Percentiles rank a stretch among this genome's conserved stretches.
Evolutionary conservation across 352 stramenopile genomes (phyloP).

Genomic region (Aphanomyces cochlioides): DNA sequence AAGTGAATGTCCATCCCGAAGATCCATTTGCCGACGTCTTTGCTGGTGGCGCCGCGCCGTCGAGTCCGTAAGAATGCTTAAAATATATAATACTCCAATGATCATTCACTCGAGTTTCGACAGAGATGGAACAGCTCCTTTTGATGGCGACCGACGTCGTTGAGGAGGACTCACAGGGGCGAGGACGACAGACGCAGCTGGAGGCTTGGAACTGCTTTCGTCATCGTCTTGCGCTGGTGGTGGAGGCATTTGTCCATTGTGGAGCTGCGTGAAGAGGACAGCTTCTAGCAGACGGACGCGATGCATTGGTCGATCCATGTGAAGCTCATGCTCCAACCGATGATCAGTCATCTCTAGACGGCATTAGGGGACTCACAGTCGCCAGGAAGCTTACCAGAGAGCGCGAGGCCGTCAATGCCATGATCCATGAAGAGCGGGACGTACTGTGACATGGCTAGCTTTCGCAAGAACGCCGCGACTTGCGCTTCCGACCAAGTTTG

Average conservation of each 20-base stretch:
- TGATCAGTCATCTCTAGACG: conserved; percentile 20
- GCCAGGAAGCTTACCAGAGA: background rate
- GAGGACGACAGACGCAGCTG: background rate
- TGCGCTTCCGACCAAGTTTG: conserved; percentile 23
- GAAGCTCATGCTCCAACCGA: background rate
- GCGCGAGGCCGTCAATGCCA: conserved; percentile 10
- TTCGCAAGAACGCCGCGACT: conserved; percentile 17
- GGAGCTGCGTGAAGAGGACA: conserved; percentile 14
- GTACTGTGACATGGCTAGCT: conserved; percentile 17
- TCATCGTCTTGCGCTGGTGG: background rate
- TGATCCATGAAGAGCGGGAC: background rate
- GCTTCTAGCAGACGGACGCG: conserved; percentile 24
- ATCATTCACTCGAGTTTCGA: background rate
- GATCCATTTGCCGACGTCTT: conserved; percentile 87
- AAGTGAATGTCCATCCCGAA: conserved; percentile 61
- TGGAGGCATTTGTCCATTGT: background rate
- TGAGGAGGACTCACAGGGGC: conserved; percentile 1
- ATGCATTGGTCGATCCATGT: conserved; percentile 18
- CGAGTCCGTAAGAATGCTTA: background rate
- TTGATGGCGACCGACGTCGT: background rate
- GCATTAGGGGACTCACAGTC: background rate
- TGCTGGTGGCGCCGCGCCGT: conserved; percentile 34
- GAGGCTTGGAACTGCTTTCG: background rate
- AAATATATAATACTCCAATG: conserved; percentile 4
- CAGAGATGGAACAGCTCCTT: background rate